These are phyloP conservation scores for Blastobotrys serpentis DNA, from an alignment of 1,139 yeast genomes.

Conservation along the genomic window DNA sequence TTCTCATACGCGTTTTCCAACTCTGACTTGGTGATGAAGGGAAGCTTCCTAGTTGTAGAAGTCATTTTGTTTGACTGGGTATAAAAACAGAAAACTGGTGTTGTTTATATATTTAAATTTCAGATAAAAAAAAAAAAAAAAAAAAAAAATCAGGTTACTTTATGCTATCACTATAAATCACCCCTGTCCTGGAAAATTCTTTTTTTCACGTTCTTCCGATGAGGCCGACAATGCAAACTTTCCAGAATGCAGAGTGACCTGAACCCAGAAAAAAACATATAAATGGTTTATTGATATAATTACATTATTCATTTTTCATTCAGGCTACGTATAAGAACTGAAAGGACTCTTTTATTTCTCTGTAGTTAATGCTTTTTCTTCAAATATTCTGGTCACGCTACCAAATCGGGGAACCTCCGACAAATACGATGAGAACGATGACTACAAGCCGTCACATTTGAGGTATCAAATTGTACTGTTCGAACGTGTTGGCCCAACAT, in stretches of 20 bases:
- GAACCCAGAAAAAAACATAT: too few species aligned
- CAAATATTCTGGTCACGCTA: neutral
- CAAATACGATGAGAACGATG: neutral
- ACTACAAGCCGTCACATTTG: neutral
- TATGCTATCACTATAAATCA: too few species aligned
- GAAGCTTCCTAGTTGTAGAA: constrained; percentile 16
- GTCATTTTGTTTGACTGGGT: neutral
- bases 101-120: neutral
- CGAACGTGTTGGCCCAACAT: too few species aligned
- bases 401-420: neutral
- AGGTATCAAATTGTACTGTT: too few species aligned
- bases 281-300: too few species aligned
- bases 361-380: too few species aligned
- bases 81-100: neutral
- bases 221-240: too few species aligned
- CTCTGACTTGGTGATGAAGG: constrained; percentile 29
- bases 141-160: constrained; percentile 6
- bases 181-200: neutral
- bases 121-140: too few species aligned
- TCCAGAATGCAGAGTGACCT: too few species aligned
- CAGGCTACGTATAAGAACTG: neutral
- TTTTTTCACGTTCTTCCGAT: constrained; percentile 5
- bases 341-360: neutral
- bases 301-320: too few species aligned
- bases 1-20: constrained; percentile 20